A percentile compares a stretch with the other conserved stretches of the same genome.
Evolutionary conservation across 805 yeast genomes (phyloP).

Genomic region (Ogataea degrootiae): DNA sequence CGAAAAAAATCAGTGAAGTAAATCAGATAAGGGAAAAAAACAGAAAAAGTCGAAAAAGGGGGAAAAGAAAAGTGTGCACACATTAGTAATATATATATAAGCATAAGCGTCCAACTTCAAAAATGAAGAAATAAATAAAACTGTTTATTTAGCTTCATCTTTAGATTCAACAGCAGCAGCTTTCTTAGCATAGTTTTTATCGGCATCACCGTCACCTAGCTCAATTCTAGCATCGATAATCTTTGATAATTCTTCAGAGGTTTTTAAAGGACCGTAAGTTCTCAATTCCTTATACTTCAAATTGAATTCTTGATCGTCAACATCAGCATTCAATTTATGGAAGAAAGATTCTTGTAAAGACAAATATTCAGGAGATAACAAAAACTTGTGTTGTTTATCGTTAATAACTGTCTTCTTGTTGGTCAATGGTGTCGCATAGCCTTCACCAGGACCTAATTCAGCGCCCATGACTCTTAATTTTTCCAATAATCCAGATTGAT

Average conservation of each 20-base stretch:
- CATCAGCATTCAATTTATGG: conserved; percentile 31
- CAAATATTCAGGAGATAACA: conserved; percentile 52
- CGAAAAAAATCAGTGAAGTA: too few relatives aligned
- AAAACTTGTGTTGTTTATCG: conserved; percentile 39
- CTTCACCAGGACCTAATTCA: conserved; percentile 72
- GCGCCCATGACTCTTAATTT: conserved; percentile 56
- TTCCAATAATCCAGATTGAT: conserved; percentile 63
- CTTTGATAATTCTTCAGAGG: conserved; percentile 36
- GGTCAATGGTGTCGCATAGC: conserved; percentile 50
- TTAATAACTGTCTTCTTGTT: conserved; percentile 3
- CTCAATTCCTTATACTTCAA: conserved; percentile 57
- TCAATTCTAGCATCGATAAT: conserved; percentile 37
- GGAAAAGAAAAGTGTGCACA: background rate
- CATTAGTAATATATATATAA: background rate
- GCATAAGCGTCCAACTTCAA: too few relatives aligned
- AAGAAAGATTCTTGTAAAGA: conserved; percentile 45
- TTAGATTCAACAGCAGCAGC: too few relatives aligned
- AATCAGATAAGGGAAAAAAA: too few relatives aligned
- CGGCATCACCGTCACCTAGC: conserved; percentile 24
- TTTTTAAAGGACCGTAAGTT: conserved; percentile 56
- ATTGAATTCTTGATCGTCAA: conserved; percentile 22
- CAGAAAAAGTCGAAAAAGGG: background rate
- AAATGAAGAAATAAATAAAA: too few relatives aligned
- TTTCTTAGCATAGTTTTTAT: conserved; percentile 1
- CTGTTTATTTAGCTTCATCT: too few relatives aligned